Conservation (phyloP, 106 monocot species). For the Dioscorea alata region DNA sequence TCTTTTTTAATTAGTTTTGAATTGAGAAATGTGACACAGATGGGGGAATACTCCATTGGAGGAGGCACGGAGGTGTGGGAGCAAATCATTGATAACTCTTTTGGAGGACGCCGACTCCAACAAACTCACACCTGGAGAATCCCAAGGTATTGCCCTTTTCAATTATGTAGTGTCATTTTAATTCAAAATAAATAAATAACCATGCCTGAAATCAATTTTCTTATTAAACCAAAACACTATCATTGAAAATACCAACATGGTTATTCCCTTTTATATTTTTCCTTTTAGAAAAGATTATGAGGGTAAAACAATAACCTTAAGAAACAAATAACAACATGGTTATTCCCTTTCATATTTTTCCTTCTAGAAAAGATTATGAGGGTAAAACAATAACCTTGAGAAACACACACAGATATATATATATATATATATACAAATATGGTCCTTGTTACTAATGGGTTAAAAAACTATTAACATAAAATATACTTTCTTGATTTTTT, state of each 20-base stretch:
- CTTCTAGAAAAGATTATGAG: too few species aligned
- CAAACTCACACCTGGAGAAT: conserved; percentile 21
- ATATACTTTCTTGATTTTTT: too few species aligned
- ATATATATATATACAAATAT: too few species aligned
- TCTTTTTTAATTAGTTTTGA: neutral
- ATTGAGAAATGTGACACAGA: conserved; percentile 25
- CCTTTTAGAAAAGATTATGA: too few species aligned
- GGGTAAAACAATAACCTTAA: too few species aligned
- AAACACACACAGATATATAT: too few species aligned
- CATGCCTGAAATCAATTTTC: neutral
- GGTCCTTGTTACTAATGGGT: too few species aligned
- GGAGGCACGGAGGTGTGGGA: conserved; percentile 48
- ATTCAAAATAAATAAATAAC: neutral
- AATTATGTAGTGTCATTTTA: neutral
- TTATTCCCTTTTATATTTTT: neutral
- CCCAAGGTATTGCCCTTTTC: neutral
- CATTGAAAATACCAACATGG: neutral
- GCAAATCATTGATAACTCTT: conserved; percentile 32
- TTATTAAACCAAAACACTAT: neutral
- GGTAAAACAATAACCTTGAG: too few species aligned
- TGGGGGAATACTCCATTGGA: conserved; percentile 74
- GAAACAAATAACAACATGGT: neutral
- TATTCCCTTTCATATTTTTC: neutral
- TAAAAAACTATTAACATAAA: too few species aligned
- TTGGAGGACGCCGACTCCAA: conserved; percentile 35